Evolutionary conservation across 768 basidiomycete species (phyloP).

Genomic region (Pleurotus ostreatus): DNA sequence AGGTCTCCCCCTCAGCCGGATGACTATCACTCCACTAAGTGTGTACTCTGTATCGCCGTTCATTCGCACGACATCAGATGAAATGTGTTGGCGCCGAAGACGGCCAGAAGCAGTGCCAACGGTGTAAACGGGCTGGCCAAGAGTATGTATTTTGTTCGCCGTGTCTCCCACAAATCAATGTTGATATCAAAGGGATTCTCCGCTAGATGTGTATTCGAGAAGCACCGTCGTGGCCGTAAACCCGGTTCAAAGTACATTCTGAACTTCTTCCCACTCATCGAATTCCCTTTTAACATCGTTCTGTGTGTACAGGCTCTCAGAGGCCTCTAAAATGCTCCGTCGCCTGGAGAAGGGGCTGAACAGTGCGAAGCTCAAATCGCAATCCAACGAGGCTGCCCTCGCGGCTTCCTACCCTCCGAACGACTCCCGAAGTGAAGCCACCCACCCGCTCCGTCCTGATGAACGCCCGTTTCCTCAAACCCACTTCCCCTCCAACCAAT

Average conservation of each 20-base stretch:
- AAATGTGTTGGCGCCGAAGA: conserved; percentile 90
- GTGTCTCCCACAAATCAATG: conserved; percentile 11
- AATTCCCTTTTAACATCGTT: conserved; percentile 11
- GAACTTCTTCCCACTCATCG: conserved; percentile 11
- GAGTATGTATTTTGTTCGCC: conserved; percentile 44
- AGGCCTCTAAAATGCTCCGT: conserved; percentile 86
- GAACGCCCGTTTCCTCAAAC: conserved; percentile 31
- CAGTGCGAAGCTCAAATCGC: conserved; percentile 70
- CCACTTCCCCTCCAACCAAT: conserved; percentile 42
- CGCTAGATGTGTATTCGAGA: conserved; percentile 78
- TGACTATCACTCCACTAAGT: conserved; percentile 12
- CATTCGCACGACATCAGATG: conserved; percentile 48
- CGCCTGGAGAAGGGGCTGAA: conserved; percentile 82
- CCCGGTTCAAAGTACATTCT: conserved; percentile 78
- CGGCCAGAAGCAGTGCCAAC: conserved; percentile 75
- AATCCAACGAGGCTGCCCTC: conserved; percentile 30
- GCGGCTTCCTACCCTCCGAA: conserved; percentile 24
- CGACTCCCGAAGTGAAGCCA: conserved; percentile 25
- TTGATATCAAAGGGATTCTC: conserved; percentile 10
- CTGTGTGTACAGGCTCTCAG: conserved; percentile 57
- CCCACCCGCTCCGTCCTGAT: conserved; percentile 23
- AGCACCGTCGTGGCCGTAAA: conserved; percentile 84
- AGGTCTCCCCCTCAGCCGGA: conserved; percentile 10
- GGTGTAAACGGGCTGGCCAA: conserved; percentile 76
- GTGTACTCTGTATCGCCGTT: neutral